Conservation (phyloP, 495 filamentous ascomycete species). For the Chaetomium tenue region DNA sequence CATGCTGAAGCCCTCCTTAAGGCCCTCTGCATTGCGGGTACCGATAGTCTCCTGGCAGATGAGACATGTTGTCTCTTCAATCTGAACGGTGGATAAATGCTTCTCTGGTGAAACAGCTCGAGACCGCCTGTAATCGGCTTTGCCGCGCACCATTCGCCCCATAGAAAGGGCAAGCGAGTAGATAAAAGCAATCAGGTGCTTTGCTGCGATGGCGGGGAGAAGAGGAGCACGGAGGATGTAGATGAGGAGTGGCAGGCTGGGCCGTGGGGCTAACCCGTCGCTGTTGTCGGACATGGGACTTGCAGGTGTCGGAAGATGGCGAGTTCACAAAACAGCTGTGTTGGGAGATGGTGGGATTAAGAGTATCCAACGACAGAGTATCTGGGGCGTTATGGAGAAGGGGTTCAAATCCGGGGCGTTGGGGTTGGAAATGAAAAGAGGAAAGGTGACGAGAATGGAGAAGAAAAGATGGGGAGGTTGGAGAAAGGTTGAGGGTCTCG, state of each 20-base stretch:
- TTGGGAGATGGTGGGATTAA: no score
- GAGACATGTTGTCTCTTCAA: constrained; percentile 37
- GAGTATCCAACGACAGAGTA: no score
- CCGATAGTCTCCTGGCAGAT: constrained; percentile 49
- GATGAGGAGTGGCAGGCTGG: not conserved
- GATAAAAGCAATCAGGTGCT: not conserved
- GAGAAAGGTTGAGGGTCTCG: no score
- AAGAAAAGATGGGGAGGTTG: no score
- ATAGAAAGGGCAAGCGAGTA: not conserved
- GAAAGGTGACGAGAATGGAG: no score
- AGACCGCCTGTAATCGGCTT: not conserved
- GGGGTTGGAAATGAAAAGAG: no score
- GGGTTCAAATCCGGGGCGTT: no score
- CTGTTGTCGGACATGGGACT: constrained; percentile 2
- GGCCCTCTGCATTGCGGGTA: constrained; percentile 36
- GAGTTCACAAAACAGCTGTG: not conserved
- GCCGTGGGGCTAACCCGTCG: not conserved
- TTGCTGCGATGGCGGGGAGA: not conserved
- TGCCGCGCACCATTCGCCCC: constrained; percentile 1
- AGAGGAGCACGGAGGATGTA: not conserved
- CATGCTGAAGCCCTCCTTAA: constrained; percentile 43
- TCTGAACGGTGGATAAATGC: constrained; percentile 1
- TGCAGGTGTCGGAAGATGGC: not conserved
- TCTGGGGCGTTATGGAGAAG: no score
- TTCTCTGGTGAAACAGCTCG: constrained; percentile 16